A percentile compares a stretch with the other conserved stretches of the same genome.
These are phyloP conservation scores for Dactylellina cionopaga DNA, from an alignment of 2,329 filamentous ascomycete genomes.

Conservation along the genomic window DNA sequence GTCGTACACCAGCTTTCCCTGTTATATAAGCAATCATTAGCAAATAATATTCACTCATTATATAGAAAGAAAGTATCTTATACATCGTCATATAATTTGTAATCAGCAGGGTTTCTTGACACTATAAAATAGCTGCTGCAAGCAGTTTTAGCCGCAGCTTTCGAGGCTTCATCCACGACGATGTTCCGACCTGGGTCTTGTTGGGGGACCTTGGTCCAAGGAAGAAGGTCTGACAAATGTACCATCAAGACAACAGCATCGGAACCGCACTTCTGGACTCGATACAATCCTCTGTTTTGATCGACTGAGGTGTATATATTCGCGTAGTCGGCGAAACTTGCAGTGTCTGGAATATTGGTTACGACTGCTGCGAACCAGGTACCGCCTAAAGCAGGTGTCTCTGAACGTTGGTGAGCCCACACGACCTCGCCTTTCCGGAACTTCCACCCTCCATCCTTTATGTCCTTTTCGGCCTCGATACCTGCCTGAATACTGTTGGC, in stretches of 20 bases:
- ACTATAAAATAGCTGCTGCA: slow-evolving; percentile 2
- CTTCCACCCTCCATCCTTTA: slow-evolving; percentile 36
- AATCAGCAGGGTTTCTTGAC: background rate
- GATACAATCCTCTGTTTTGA: slow-evolving; percentile 19
- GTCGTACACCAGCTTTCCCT: slow-evolving; percentile 10
- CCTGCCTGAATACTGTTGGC: background rate
- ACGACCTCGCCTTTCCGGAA: slow-evolving; percentile 28
- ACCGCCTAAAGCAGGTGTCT: slow-evolving; percentile 12
- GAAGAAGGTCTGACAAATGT: slow-evolving; percentile 26
- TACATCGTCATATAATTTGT: slow-evolving; percentile 11
- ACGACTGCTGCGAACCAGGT: slow-evolving; percentile 27
- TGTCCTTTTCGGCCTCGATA: slow-evolving; percentile 7
- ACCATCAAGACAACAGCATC: slow-evolving; percentile 19
- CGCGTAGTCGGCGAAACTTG: slow-evolving; percentile 32
- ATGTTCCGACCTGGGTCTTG: slow-evolving; percentile 3
- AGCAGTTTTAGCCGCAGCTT: background rate
- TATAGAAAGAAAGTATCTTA: background rate
- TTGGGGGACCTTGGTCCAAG: slow-evolving; percentile 23
- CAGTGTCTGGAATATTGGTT: slow-evolving; percentile 8
- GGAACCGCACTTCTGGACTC: slow-evolving; percentile 38
- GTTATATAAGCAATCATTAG: background rate
- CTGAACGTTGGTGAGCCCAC: slow-evolving; percentile 20
- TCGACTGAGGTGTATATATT: slow-evolving; percentile 20
- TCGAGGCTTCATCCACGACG: slow-evolving; percentile 20
- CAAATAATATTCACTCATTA: background rate